phyloP scores from a whole-genome alignment of 306 rosid species.

The Potentilla sterilis region DNA sequence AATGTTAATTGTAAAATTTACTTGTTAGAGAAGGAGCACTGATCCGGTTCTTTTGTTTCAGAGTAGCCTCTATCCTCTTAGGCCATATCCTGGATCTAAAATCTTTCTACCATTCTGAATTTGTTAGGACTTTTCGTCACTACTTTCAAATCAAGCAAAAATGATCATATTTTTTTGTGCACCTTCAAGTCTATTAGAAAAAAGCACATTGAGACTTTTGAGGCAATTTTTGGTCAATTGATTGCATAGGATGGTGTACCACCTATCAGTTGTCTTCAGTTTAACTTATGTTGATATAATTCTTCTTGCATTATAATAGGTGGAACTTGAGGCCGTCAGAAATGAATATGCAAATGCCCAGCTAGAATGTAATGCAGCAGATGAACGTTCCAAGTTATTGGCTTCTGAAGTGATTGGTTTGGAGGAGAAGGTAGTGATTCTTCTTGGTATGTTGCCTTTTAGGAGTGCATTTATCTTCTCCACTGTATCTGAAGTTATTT shows the following conservation, averaged over 20 bases:
- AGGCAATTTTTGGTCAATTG: not conserved
- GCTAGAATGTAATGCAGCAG: slow-evolving; percentile 92
- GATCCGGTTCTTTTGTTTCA: not conserved
- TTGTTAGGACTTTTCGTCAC: not conserved
- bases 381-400: slow-evolving; percentile 91
- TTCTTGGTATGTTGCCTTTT: slow-evolving; percentile 42
- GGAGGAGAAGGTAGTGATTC: slow-evolving; percentile 88
- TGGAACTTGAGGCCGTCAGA: slow-evolving; percentile 74
- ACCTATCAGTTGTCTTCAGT: not conserved
- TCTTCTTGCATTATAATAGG: slow-evolving; percentile 42
- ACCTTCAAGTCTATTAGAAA: not conserved
- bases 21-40: not conserved
- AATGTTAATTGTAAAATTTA: not conserved
- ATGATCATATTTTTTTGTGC: not conserved
- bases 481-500: not conserved
- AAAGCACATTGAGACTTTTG: not conserved
- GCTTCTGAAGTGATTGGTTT: slow-evolving; percentile 95
- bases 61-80: not conserved
- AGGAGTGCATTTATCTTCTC: not conserved
- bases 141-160: not conserved
- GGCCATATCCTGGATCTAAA: not conserved
- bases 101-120: not conserved
- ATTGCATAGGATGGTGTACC: not conserved
- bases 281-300: slow-evolving; percentile 10
- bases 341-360: slow-evolving; percentile 75